Percentiles rank a stretch among this genome's conserved stretches.
Evolutionary conservation across 106 monocot genomes (phyloP).

Genomic region (Dioscorea alata): DNA sequence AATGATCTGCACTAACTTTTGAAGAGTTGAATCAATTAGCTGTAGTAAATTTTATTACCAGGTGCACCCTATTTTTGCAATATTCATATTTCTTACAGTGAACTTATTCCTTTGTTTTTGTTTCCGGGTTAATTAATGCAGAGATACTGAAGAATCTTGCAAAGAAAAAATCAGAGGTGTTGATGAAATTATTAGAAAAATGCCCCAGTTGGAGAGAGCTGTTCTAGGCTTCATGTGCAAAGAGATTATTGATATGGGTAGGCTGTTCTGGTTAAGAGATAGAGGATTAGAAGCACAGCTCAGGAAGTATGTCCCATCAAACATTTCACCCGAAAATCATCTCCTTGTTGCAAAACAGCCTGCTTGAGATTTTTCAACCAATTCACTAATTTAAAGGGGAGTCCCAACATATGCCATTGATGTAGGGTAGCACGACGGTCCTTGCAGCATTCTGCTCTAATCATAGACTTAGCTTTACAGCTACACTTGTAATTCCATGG

Average conservation of each 20-base stretch:
- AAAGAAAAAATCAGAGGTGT: slow-evolving; percentile 23
- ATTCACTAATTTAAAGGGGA: no score
- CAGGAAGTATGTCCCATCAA: slow-evolving; percentile 66
- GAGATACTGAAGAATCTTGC: slow-evolving; percentile 7
- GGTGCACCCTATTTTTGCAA: background rate
- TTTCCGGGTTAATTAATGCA: background rate
- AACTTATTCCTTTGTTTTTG: background rate
- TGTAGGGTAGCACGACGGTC: no score
- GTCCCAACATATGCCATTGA: no score
- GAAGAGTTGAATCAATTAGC: background rate
- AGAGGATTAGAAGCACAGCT: slow-evolving; percentile 43
- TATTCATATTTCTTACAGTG: background rate
- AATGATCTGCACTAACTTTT: background rate
- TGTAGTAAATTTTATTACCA: background rate
- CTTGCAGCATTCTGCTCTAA: no score
- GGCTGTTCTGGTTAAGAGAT: slow-evolving; percentile 61
- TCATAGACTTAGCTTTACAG: no score
- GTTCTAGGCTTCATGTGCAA: slow-evolving; percentile 77
- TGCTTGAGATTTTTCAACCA: no score
- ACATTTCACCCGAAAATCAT: slow-evolving; percentile 88
- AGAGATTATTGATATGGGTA: slow-evolving; percentile 81
- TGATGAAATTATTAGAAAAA: slow-evolving; percentile 45
- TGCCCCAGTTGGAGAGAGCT: slow-evolving; percentile 50
- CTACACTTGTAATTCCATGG: no score
- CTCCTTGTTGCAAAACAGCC: slow-evolving; percentile 54